phyloP scores from a whole-genome alignment of 129 eudicot genomes.

The Deinandra increscens region DNA sequence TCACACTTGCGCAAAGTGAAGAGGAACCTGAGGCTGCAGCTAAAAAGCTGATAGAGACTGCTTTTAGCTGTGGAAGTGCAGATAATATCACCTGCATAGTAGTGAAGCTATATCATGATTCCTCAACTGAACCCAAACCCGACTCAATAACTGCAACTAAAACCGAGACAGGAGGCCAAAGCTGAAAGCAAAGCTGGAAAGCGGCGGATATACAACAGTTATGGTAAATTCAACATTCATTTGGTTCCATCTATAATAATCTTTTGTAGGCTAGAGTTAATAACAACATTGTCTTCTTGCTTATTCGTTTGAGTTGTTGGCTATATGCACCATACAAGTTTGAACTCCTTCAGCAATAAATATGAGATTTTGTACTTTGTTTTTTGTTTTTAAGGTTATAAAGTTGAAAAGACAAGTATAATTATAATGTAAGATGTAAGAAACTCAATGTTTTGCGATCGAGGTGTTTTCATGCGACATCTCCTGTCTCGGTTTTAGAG shows the following conservation, averaged over 20 bases:
- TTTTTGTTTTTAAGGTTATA: not conserved
- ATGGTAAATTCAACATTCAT: not conserved
- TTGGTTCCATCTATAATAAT: not conserved
- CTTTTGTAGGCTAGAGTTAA: not conserved
- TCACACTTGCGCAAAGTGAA: constrained; percentile 65
- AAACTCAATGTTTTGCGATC: no score
- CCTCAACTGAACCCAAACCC: constrained; percentile 22
- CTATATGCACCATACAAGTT: not conserved
- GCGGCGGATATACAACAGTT: not conserved
- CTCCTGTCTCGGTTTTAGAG: no score
- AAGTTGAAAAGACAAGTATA: not conserved
- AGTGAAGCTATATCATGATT: constrained; percentile 55
- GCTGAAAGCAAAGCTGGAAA: not conserved
- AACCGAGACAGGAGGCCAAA: not conserved
- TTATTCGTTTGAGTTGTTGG: not conserved
- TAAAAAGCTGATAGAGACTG: constrained; percentile 71
- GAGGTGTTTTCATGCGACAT: no score
- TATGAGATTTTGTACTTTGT: not conserved
- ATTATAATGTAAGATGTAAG: no score
- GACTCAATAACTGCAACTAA: not conserved
- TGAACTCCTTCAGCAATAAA: not conserved
- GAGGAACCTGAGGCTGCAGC: constrained; percentile 74
- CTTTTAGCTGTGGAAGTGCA: constrained; percentile 79
- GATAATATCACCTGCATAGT: constrained; percentile 86
- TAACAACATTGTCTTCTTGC: not conserved